phyloP scores from a whole-genome alignment of 1,139 yeast species.

The Arxiozyma heterogenica region DNA sequence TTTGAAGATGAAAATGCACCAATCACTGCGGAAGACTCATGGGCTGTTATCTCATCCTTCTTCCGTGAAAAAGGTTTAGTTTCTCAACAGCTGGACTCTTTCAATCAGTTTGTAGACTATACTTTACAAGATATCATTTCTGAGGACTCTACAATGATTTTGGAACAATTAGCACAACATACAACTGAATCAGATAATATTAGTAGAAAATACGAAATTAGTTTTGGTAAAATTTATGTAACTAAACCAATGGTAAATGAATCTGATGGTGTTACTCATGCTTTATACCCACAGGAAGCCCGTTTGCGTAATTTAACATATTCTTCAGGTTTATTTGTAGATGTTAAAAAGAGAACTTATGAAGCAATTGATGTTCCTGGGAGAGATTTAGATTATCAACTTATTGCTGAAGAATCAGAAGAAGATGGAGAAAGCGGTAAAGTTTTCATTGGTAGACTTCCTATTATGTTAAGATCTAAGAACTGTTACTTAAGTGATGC shows the following conservation, averaged over 20 bases:
- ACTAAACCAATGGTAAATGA: conserved; percentile 98
- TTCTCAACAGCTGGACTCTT: conserved; percentile 95
- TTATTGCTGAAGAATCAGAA: conserved; percentile 37
- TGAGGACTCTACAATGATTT: conserved; percentile 88
- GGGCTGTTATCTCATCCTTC: conserved; percentile 95
- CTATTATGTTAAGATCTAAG: conserved; percentile 94
- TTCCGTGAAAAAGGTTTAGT: conserved; percentile 95
- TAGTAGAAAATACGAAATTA: conserved; percentile 86
- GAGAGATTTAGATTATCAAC: conserved; percentile 65
- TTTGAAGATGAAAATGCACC: conserved; percentile 55
- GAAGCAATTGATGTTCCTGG: conserved; percentile 69
- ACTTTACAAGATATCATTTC: conserved; percentile 94
- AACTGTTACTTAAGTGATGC: conserved; percentile 89
- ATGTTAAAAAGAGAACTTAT: conserved; percentile 84
- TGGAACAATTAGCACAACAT: conserved; percentile 98
- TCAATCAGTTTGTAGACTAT: conserved; percentile 94
- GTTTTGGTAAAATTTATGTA: conserved; percentile 91
- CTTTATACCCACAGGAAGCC: conserved; percentile 97
- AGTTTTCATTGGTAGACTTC: conserved; percentile 92
- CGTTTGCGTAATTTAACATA: conserved; percentile 91
- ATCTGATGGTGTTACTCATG: conserved; percentile 98
- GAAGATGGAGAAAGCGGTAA: conserved; percentile 58
- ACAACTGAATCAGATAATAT: conserved; percentile 82
- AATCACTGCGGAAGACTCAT: conserved; percentile 96
- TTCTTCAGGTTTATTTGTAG: conserved; percentile 91